Conservation (phyloP, 2,329 filamentous ascomycete genomes). For the Arthrobotrys megalospora region DNA sequence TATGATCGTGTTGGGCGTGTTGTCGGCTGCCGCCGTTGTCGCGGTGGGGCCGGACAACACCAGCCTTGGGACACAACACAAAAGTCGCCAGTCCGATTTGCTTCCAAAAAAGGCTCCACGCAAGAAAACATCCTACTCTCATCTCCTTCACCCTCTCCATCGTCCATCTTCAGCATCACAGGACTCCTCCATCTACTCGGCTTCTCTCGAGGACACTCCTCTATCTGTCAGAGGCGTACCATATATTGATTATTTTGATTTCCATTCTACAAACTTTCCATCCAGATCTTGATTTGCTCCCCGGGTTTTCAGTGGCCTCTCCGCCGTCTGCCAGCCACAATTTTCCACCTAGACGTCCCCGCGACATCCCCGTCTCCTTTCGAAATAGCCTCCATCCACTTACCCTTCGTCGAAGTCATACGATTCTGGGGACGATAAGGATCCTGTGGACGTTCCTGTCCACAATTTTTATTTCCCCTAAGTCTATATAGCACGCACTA, state of each 20-base stretch:
- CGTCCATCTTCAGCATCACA: constrained; percentile 28
- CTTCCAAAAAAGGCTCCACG: constrained; percentile 40
- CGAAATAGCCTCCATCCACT: constrained; percentile 19
- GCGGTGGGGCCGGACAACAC: no score
- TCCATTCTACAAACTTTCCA: not conserved
- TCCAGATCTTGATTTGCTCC: constrained; percentile 6
- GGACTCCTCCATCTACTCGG: constrained; percentile 8
- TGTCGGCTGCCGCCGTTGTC: constrained; percentile 31
- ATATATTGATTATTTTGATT: not conserved
- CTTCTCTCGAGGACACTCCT: constrained; percentile 3
- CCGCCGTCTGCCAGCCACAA: constrained; percentile 42
- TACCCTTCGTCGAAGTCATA: constrained; percentile 7
- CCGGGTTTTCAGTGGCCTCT: constrained; percentile 4
- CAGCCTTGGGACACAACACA: no score
- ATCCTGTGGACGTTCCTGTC: constrained; percentile 44
- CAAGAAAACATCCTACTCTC: constrained; percentile 46
- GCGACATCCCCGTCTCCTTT: constrained; percentile 36
- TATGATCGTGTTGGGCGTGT: constrained; percentile 16
- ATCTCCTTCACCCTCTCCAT: constrained; percentile 32
- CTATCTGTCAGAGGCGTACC: not conserved
- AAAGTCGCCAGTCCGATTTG: not conserved
- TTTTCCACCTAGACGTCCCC: constrained; percentile 43
- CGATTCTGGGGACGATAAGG: constrained; percentile 36
- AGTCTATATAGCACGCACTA: constrained; percentile 5
- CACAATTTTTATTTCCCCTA: constrained; percentile 21